Conservation (phyloP, 1,139 yeast species). For the Pneumocystis carinii region DNA sequence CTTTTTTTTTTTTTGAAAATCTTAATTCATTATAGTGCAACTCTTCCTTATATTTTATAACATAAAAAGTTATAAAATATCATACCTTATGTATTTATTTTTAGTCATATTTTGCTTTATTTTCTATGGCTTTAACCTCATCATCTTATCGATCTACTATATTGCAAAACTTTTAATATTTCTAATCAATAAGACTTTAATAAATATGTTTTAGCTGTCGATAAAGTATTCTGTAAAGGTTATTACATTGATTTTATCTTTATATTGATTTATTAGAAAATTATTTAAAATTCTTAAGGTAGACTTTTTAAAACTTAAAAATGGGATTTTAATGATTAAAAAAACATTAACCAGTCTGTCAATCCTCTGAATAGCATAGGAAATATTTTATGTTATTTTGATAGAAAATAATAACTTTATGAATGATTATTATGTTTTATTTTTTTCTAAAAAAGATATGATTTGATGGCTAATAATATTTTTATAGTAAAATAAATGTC, state of each 20-base stretch:
- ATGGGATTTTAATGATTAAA: not conserved
- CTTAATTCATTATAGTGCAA: not conserved
- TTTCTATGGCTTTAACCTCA: not conserved
- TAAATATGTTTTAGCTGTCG: no score
- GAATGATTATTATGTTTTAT: not conserved
- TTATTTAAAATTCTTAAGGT: not conserved
- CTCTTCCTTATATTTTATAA: not conserved
- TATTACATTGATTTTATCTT: not conserved
- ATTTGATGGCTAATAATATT: not conserved
- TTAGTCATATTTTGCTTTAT: not conserved
- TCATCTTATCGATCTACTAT: not conserved
- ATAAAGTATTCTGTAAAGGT: no score
- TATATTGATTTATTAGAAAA: not conserved
- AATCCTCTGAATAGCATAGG: not conserved
- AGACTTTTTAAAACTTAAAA: not conserved
- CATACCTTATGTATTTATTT: not conserved
- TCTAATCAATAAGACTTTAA: no score
- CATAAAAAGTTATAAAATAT: not conserved
- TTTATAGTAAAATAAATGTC: not conserved
- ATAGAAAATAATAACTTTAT: not conserved
- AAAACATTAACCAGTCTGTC: not conserved
- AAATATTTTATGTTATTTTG: not conserved
- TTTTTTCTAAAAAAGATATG: not conserved
- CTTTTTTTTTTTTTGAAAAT: not conserved
- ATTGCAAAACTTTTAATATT: no score